A percentile compares a stretch with the other conserved stretches of the same genome.
Conservation (phyloP, 257 asterid species). For the Knoxia roxburghii region DNA sequence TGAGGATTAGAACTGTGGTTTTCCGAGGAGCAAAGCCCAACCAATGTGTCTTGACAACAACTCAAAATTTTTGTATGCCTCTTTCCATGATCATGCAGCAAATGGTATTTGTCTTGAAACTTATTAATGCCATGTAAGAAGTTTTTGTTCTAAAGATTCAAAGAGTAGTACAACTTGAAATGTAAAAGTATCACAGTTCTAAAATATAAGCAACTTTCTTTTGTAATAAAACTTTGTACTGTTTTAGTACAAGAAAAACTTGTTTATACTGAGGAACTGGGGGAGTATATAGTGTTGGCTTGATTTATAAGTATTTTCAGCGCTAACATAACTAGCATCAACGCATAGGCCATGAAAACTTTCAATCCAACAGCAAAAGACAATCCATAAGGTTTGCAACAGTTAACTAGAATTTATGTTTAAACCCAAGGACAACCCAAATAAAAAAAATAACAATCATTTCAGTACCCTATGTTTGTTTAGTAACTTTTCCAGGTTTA, state of each 20-base stretch:
- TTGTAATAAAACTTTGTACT: too few relatives aligned
- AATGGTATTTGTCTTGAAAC: neutral
- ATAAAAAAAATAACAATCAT: neutral
- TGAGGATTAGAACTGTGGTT: too few relatives aligned
- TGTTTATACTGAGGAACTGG: too few relatives aligned
- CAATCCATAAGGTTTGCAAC: neutral
- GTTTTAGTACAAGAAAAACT: too few relatives aligned
- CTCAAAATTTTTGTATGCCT: neutral
- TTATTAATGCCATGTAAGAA: too few relatives aligned
- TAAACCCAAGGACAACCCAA: neutral
- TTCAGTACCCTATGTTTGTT: too few relatives aligned
- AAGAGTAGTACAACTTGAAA: slow-evolving; percentile 1
- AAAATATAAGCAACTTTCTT: too few relatives aligned
- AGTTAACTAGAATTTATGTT: neutral
- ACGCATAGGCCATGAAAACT: neutral
- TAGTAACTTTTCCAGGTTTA: too few relatives aligned
- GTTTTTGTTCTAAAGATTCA: neutral
- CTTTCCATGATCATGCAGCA: neutral
- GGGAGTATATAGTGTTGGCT: too few relatives aligned
- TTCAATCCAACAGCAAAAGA: neutral
- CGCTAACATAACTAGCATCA: neutral
- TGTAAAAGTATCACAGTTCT: neutral
- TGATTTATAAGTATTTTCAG: neutral
- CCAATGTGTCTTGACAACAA: neutral
- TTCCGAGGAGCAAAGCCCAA: neutral